Evolutionary conservation across 768 basidiomycete species (phyloP).

Genomic region (Lentinula sp.): DNA sequence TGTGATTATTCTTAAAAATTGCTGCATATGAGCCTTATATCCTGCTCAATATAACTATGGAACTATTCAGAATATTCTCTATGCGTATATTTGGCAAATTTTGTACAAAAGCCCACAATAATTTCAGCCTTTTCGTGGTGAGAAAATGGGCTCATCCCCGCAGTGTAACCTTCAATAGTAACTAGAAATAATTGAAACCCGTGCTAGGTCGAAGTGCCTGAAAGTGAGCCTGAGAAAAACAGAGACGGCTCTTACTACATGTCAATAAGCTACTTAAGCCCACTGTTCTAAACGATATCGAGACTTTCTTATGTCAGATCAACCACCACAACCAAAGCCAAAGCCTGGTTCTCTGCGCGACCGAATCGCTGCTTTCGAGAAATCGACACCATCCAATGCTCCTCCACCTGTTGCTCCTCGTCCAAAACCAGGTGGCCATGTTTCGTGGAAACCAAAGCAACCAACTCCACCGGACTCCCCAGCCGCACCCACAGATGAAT

Average conservation of each 20-base stretch:
- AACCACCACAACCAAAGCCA: slow-evolving; percentile 49
- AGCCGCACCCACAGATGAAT: slow-evolving; percentile 13
- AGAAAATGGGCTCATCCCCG: too few species aligned
- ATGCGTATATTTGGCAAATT: too few species aligned
- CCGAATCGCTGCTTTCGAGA: slow-evolving; percentile 87
- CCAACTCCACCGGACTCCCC: slow-evolving; percentile 45
- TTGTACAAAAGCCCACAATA: too few species aligned
- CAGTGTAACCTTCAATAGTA: too few species aligned
- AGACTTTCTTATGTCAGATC: slow-evolving; percentile 47
- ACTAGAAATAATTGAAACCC: too few species aligned
- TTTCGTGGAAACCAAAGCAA: slow-evolving; percentile 69
- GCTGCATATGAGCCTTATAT: too few species aligned
- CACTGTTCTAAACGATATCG: background rate
- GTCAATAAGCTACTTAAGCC: background rate
- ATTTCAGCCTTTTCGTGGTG: too few species aligned
- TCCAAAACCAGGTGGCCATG: slow-evolving; percentile 55
- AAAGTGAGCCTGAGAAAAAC: background rate
- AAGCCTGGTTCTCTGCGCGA: slow-evolving; percentile 79
- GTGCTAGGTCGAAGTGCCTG: background rate
- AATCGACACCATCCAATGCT: slow-evolving; percentile 35
- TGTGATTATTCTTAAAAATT: too few species aligned
- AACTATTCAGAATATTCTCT: too few species aligned
- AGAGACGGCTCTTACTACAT: background rate
- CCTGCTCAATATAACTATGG: too few species aligned
- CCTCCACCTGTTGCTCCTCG: slow-evolving; percentile 40